A percentile compares a stretch with the other conserved stretches of the same genome.
Evolutionary conservation across 176 grass and related monocot genomes (phyloP).

Genomic region (Metroxylon sagu): DNA sequence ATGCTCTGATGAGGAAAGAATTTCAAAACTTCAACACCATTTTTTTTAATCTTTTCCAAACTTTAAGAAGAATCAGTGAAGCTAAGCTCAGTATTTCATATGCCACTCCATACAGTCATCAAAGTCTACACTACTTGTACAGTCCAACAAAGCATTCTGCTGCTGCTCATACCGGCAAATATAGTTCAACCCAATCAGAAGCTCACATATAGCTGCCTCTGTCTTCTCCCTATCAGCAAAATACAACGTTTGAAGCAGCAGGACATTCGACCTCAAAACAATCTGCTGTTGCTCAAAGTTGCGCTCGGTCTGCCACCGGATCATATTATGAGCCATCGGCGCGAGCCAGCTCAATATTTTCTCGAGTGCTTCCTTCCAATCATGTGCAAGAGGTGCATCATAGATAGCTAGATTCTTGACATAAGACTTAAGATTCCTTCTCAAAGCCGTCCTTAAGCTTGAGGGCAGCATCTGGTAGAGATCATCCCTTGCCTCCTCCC

Average conservation of each 20-base stretch:
- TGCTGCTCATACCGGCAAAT: conserved; percentile 97
- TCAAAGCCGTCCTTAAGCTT: conserved; percentile 35
- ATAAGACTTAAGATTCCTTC: conserved; percentile 49
- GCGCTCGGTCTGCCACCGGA: conserved; percentile 80
- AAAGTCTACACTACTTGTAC: conserved; percentile 75
- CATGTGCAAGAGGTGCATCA: conserved; percentile 84
- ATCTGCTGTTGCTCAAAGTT: conserved; percentile 96
- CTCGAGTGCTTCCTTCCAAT: conserved; percentile 79
- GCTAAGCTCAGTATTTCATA: conserved; percentile 24
- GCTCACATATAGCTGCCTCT: conserved; percentile 67
- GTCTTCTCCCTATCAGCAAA: conserved; percentile 77
- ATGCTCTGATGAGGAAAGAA: too few relatives aligned
- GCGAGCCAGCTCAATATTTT: conserved; percentile 72
- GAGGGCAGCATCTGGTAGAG: conserved; percentile 94
- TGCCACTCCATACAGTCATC: conserved; percentile 89
- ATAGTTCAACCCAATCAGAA: conserved; percentile 85
- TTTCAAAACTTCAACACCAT: too few relatives aligned
- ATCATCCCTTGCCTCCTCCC: conserved; percentile 85
- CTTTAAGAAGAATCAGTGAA: not conserved
- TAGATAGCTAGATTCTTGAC: conserved; percentile 66
- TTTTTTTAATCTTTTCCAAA: too few relatives aligned
- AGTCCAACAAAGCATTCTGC: conserved; percentile 84
- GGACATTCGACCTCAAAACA: conserved; percentile 47
- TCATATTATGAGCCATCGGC: conserved; percentile 83
- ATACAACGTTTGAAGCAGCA: conserved; percentile 72